Evolutionary conservation across 805 yeast species (phyloP).

Genomic region (Lachancea lanzarotensis): DNA sequence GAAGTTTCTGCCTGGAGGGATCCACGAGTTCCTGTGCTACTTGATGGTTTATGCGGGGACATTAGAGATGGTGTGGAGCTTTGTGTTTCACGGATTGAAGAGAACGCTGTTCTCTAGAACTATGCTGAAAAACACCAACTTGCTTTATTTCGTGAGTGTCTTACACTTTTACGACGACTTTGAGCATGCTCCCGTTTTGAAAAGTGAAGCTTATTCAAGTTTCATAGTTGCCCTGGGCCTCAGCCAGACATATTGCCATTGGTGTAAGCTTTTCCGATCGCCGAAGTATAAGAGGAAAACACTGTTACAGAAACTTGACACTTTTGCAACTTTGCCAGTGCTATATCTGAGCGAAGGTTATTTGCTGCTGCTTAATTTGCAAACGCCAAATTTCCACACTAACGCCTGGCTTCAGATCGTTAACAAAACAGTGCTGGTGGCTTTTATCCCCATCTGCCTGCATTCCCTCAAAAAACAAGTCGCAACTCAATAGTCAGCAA

Average conservation of each 20-base stretch:
- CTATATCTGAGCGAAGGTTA: constrained; percentile 29
- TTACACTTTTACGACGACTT: constrained; percentile 30
- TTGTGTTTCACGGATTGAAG: constrained; percentile 19
- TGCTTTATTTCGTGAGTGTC: constrained; percentile 23
- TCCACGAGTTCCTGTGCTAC: constrained; percentile 52
- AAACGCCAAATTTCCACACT: constrained; percentile 23
- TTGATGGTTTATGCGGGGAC: constrained; percentile 18
- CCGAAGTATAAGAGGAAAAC: constrained; percentile 9
- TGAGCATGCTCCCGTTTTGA: constrained; percentile 28
- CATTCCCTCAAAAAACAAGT: constrained; percentile 19
- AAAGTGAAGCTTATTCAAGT: constrained; percentile 26
- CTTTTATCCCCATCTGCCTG: constrained; percentile 25
- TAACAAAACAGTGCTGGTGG: constrained; percentile 21
- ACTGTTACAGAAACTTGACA: constrained; percentile 16
- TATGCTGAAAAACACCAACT: constrained; percentile 23
- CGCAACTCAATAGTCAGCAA: background rate
- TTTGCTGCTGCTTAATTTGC: constrained; percentile 24
- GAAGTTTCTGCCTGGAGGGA: constrained; percentile 61
- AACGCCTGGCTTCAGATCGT: constrained; percentile 19
- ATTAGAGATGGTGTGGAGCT: constrained; percentile 22
- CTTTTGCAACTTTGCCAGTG: constrained; percentile 19
- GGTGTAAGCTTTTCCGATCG: constrained; percentile 24
- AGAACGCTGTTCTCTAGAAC: constrained; percentile 15
- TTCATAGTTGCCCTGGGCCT: constrained; percentile 24
- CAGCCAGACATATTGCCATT: constrained; percentile 27